Evolutionary conservation across 768 basidiomycete genomes (phyloP).

Genomic region (Piloderma croceum): DNA sequence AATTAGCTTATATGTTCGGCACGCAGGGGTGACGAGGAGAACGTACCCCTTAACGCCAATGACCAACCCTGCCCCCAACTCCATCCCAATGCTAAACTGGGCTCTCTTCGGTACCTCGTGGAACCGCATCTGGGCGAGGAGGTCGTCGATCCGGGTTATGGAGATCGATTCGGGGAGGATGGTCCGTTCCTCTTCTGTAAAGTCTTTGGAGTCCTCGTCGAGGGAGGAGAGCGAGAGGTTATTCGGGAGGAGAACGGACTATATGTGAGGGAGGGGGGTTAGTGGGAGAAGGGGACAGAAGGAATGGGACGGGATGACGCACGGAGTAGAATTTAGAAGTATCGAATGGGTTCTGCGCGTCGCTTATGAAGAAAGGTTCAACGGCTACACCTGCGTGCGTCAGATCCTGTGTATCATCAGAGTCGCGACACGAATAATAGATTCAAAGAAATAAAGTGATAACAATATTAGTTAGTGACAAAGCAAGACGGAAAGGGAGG

Average conservation of each 20-base stretch:
- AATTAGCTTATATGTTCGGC: conserved; percentile 7
- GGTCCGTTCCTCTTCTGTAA: conserved; percentile 32
- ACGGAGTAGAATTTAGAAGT: conserved; percentile 76
- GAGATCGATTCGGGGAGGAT: conserved; percentile 66
- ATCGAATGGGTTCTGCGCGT: conserved; percentile 62
- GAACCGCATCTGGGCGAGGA: conserved; percentile 75
- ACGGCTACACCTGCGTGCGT: conserved; percentile 71
- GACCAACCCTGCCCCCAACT: conserved; percentile 59
- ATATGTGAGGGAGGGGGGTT: conserved; percentile 1
- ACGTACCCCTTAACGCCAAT: conserved; percentile 81
- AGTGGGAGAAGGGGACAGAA: background rate
- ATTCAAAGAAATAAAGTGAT: background rate
- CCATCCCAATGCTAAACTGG: conserved; percentile 74
- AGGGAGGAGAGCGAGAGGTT: conserved; percentile 39
- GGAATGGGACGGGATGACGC: conserved; percentile 17
- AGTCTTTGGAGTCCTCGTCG: conserved; percentile 49
- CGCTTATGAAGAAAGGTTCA: conserved; percentile 87
- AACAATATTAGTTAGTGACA: conserved; percentile 2
- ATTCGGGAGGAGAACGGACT: background rate
- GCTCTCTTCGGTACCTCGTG: conserved; percentile 81
- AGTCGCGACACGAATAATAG: background rate
- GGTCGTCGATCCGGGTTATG: conserved; percentile 70
- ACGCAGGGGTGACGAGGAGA: conserved; percentile 3
- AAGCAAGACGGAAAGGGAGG: background rate
- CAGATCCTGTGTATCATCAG: conserved; percentile 54